Evolutionary conservation across 768 basidiomycete species (phyloP).

Genomic region (Rhizopogon sp.): DNA sequence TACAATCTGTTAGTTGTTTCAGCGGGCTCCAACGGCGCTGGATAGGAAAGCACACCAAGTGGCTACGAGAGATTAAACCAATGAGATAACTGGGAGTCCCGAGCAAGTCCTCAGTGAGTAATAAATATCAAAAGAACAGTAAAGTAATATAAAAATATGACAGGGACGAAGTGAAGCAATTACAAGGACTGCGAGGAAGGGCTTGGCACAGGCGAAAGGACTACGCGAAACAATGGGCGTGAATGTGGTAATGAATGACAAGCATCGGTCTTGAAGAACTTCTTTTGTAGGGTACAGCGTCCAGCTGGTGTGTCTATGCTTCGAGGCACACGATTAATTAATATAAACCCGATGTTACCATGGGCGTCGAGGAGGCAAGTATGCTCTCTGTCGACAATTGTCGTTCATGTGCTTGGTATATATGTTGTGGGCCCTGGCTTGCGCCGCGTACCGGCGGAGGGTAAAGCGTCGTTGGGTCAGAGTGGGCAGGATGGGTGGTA

Average conservation of each 20-base stretch:
- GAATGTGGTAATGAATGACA: not conserved
- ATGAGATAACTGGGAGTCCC: not conserved
- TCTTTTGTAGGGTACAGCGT: constrained; percentile 1
- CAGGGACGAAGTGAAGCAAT: not conserved
- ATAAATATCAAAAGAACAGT: not conserved
- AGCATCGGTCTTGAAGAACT: constrained; percentile 7
- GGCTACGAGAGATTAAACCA: not conserved
- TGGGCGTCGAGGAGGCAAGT: constrained; percentile 19
- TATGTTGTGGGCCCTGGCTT: constrained; percentile 20
- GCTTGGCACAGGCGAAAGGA: not conserved
- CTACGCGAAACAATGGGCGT: not conserved
- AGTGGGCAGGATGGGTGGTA: constrained; percentile 9
- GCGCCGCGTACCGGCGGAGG: constrained; percentile 33
- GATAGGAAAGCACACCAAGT: not conserved
- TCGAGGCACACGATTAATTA: constrained; percentile 4
- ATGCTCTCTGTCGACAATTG: constrained; percentile 23
- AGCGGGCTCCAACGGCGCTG: not conserved
- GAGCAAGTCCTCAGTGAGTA: not conserved
- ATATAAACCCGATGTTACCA: constrained; percentile 15
- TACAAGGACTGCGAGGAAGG: not conserved
- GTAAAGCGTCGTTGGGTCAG: constrained; percentile 28
- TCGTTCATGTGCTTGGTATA: constrained; percentile 13
- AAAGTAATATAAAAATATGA: constrained; percentile 4
- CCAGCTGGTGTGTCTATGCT: constrained; percentile 5
- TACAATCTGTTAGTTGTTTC: not conserved